Evolutionary conservation across 2,329 filamentous ascomycete genomes (phyloP).

Genomic region (Macrophomina tecta): DNA sequence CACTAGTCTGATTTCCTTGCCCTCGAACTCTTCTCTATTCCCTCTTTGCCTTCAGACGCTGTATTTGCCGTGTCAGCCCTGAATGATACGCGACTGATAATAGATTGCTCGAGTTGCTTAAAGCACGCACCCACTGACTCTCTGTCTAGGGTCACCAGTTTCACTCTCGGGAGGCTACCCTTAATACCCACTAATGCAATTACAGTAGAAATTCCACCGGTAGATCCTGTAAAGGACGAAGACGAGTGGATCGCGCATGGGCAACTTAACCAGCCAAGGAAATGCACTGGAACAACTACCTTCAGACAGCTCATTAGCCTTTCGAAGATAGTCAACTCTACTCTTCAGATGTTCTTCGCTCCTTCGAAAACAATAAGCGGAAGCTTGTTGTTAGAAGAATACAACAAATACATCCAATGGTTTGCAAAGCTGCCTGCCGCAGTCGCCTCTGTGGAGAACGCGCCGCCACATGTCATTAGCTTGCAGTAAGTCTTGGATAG

Average conservation of each 20-base stretch:
- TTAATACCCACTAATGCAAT: slow-evolving; percentile 32
- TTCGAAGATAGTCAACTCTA: slow-evolving; percentile 34
- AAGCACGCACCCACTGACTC: background rate
- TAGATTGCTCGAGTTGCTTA: background rate
- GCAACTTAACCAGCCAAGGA: slow-evolving; percentile 16
- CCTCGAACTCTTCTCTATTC: background rate
- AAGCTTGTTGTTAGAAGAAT: slow-evolving; percentile 30
- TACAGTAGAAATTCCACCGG: slow-evolving; percentile 31
- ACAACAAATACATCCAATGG: slow-evolving; percentile 32
- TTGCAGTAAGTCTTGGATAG: slow-evolving; percentile 31
- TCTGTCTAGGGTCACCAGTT: slow-evolving; percentile 31
- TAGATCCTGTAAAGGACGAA: slow-evolving; percentile 28
- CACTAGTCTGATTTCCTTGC: background rate
- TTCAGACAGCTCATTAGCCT: slow-evolving; percentile 30
- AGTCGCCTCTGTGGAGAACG: slow-evolving; percentile 28
- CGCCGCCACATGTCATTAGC: slow-evolving; percentile 32
- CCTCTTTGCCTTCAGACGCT: background rate
- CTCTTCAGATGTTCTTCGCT: slow-evolving; percentile 34
- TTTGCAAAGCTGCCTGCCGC: slow-evolving; percentile 26
- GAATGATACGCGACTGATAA: background rate
- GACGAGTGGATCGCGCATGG: slow-evolving; percentile 29
- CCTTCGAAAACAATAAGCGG: slow-evolving; percentile 31
- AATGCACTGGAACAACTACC: slow-evolving; percentile 29
- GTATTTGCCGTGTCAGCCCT: background rate
- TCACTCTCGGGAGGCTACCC: slow-evolving; percentile 32